phyloP scores from a whole-genome alignment of 2,329 filamentous ascomycete genomes.

The Mollisiaceae sp. region DNA sequence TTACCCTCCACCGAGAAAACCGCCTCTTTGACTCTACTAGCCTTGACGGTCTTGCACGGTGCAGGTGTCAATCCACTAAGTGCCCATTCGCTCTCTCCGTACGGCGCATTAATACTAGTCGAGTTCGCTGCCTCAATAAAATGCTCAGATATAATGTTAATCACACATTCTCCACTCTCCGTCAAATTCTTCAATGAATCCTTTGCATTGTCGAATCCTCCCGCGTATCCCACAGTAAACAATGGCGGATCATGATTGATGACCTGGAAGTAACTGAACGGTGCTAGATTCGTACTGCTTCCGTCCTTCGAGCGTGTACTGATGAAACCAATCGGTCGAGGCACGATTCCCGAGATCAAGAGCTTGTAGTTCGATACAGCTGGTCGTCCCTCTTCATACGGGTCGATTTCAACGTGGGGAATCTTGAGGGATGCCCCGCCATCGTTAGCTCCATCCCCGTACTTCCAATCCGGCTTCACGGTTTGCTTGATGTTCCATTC shows the following conservation, averaged over 20 bases:
- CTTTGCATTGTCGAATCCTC: conserved; percentile 62
- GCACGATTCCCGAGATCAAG: conserved; percentile 81
- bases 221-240: conserved; percentile 66
- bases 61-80: conserved; percentile 76
- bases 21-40: conserved; percentile 79
- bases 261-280: conserved; percentile 86
- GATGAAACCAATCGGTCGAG: conserved; percentile 76
- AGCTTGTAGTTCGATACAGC: conserved; percentile 86
- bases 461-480: conserved; percentile 66
- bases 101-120: conserved; percentile 78
- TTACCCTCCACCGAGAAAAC: conserved; percentile 84
- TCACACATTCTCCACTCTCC: conserved; percentile 75
- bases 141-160: conserved; percentile 87
- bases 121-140: conserved; percentile 88
- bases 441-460: conserved; percentile 69
- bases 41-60: conserved; percentile 67
- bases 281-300: conserved; percentile 74
- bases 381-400: conserved; percentile 72
- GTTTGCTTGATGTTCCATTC: conserved; percentile 66
- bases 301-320: conserved; percentile 65
- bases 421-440: conserved; percentile 51
- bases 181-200: conserved; percentile 78
- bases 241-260: conserved; percentile 86
- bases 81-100: conserved; percentile 79
- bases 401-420: conserved; percentile 78